Conservation (phyloP, 2,329 filamentous ascomycete genomes). For the Cytospora chrysosperma region DNA sequence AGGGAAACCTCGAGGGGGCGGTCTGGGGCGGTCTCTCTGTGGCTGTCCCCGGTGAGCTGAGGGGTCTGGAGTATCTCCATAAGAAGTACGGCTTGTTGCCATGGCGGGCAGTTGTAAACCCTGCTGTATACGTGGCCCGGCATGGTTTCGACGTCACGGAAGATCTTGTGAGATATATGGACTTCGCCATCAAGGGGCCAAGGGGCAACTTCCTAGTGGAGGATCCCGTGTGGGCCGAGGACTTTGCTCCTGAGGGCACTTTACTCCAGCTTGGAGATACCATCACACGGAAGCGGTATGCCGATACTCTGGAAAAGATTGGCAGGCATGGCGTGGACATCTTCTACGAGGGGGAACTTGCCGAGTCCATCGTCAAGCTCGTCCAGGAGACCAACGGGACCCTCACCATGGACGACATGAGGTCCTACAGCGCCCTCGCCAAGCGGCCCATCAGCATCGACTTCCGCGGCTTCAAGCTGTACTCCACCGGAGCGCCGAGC, state of each 20-base stretch:
- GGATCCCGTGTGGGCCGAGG: conserved; percentile 77
- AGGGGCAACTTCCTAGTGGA: conserved; percentile 65
- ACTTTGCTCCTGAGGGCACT: conserved; percentile 81
- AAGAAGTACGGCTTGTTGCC: conserved; percentile 64
- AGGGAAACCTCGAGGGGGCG: conserved; percentile 64
- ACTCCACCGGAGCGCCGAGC: conserved; percentile 69
- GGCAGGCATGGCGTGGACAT: conserved; percentile 59
- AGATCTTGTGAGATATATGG: conserved; percentile 76
- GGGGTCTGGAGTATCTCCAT: conserved; percentile 78
- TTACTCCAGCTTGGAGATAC: conserved; percentile 70
- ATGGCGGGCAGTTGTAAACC: conserved; percentile 71
- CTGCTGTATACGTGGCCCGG: conserved; percentile 71
- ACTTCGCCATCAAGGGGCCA: conserved; percentile 38
- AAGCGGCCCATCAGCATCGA: conserved; percentile 59
- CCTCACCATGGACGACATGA: conserved; percentile 78
- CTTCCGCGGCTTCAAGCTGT: conserved; percentile 70
- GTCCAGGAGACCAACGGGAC: conserved; percentile 73
- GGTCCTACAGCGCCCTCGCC: conserved; percentile 66
- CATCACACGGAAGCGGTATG: conserved; percentile 80
- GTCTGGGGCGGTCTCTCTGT: conserved; percentile 71
- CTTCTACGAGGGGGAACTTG: conserved; percentile 44
- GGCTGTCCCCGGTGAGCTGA: conserved; percentile 71
- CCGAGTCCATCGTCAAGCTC: conserved; percentile 69
- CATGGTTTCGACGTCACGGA: conserved; percentile 70
- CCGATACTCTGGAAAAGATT: conserved; percentile 72